Percentiles rank a stretch among this genome's conserved stretches.
These are phyloP conservation scores for Tolypocladium ovalisporum DNA, from an alignment of 2,329 filamentous ascomycete genomes.

Conservation along the genomic window DNA sequence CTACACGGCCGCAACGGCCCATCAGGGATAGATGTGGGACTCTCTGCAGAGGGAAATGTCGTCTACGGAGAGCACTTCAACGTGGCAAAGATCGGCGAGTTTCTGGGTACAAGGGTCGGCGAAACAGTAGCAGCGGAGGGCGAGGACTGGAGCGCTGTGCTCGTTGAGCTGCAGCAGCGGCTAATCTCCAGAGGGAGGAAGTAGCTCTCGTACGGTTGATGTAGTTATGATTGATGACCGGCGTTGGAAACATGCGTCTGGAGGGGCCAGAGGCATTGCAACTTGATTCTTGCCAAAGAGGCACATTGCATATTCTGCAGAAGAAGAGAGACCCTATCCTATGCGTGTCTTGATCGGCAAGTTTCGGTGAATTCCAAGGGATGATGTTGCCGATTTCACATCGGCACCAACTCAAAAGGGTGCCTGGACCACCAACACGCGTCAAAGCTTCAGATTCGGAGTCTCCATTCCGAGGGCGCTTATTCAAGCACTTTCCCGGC, in stretches of 20 bases:
- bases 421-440: no score
- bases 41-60: slow-evolving; percentile 47
- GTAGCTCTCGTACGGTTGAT: slow-evolving; percentile 12
- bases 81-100: slow-evolving; percentile 63
- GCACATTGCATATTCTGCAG: not conserved
- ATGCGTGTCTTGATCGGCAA: not conserved
- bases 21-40: slow-evolving; percentile 41
- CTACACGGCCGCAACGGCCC: slow-evolving; percentile 35
- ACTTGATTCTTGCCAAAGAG: not conserved
- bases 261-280: not conserved
- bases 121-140: slow-evolving; percentile 21
- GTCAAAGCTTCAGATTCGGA: no score
- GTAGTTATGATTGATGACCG: slow-evolving; percentile 17
- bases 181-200: slow-evolving; percentile 46
- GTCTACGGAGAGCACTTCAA: slow-evolving; percentile 74
- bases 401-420: no score
- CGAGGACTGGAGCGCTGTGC: slow-evolving; percentile 41
- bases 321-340: not conserved
- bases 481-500: not conserved
- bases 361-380: no score
- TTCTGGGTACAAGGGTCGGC: slow-evolving; percentile 45
- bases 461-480: not conserved
- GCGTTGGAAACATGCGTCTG: not conserved
- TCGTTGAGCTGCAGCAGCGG: slow-evolving; percentile 44
- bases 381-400: no score